Conservation (phyloP, 352 stramenopile genomes). For the Globisporangium megalacanthum region DNA sequence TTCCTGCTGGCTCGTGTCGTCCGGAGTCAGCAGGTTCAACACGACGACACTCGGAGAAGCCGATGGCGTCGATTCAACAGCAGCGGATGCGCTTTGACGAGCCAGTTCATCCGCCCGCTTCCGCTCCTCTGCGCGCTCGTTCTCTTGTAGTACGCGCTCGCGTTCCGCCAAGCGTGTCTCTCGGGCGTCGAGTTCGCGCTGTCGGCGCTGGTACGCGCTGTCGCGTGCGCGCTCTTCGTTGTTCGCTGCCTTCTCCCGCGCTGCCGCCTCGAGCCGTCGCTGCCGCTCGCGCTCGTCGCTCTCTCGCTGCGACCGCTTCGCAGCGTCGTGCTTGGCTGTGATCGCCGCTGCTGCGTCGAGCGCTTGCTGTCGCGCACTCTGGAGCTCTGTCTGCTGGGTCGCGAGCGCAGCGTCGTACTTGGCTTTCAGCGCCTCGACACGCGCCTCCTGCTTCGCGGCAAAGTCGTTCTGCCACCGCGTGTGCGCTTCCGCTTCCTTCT, state of each 20-base stretch:
- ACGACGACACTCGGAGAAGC: constrained; percentile 49
- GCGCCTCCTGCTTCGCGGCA: constrained; percentile 57
- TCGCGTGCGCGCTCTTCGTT: constrained; percentile 38
- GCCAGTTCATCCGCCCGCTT: constrained; percentile 11
- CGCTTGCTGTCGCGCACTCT: constrained; percentile 40
- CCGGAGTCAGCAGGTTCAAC: constrained; percentile 38
- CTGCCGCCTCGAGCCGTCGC: constrained; percentile 21
- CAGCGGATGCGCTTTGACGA: constrained; percentile 3
- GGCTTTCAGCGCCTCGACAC: constrained; percentile 55
- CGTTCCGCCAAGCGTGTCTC: constrained; percentile 45
- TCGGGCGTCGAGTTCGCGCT: constrained; percentile 48
- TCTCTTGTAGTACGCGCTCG: constrained; percentile 38
- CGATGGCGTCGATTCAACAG: constrained; percentile 2
- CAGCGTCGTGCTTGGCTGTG: constrained; percentile 44
- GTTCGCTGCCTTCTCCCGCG: constrained; percentile 28
- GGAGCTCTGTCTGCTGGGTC: constrained; percentile 46
- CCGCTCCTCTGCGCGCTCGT: constrained; percentile 32
- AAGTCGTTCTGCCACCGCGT: constrained; percentile 71
- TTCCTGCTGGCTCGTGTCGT: constrained; percentile 28
- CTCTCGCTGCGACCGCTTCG: constrained; percentile 22
- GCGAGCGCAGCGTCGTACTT: constrained; percentile 69
- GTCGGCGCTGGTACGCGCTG: constrained; percentile 26
- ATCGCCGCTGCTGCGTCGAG: constrained; percentile 42
- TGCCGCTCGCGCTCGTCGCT: constrained; percentile 32
- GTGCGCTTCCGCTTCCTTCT: constrained; percentile 53